Evolutionary conservation across 2,329 filamentous ascomycete genomes (phyloP), one percentile per base, ranked within the genome.

Genomic region (Capronia americana): DNA sequence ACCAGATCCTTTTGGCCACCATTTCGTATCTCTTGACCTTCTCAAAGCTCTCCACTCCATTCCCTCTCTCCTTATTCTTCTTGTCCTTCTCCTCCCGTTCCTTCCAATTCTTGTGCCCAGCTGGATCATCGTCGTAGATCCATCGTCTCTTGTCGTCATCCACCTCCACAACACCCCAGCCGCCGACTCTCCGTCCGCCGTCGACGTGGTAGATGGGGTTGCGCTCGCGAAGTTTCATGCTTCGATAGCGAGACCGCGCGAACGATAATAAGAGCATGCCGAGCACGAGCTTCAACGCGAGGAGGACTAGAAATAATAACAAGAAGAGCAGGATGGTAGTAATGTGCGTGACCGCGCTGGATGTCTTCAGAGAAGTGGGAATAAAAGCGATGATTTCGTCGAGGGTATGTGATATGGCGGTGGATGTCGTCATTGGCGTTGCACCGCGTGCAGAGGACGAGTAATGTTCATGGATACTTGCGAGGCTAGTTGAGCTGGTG

Each of bases 1-100:
- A 98, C 95, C 95, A 99, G 73, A 99, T 99, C 76, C 95, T 86
- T 84, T 97, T 98, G 0, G 92, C 92, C 73, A 93, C 90, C 95
- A 98, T 97, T 76, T 93, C 92, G 80, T 97, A 99, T 73, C 95
- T 85, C 72, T 84, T 87, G 69, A 88, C 92, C 76, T 81, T 87
- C 74, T 84, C 90, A 78, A 87, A 87, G 76, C 86, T 87, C 65
- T 86, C 85, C 63, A 78, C 77, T 68, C 74, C 72, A 64, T 73
- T 88, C 76, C 79, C 86, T 77, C 82, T 88, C 76, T 84, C 86
- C 77, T 85, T 85, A 60, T 86, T 83, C 53, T 84, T 84, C 60
- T 81, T 88, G 70, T 87, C 86, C 68, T 86, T 86, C 6, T 84
- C 85, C 72, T 86, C 82, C 74, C 87, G 86, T 67, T 89, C 88